Evolutionary conservation across 2,329 filamentous ascomycete species (phyloP).

Genomic region (Talaromyces sp.): DNA sequence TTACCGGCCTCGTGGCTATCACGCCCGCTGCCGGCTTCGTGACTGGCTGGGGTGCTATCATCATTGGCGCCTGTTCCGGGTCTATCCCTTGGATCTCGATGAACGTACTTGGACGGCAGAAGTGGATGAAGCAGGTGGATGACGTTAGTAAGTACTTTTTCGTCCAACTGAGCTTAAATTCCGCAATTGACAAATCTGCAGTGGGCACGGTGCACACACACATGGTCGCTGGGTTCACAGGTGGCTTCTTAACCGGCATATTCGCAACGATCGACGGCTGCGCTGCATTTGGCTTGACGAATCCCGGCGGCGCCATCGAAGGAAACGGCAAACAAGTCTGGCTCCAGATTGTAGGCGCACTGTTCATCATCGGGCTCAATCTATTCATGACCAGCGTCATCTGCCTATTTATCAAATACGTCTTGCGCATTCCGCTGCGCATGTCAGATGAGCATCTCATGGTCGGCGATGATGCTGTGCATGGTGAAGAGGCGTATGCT

Average conservation of each 20-base stretch:
- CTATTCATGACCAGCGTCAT: conserved; percentile 50
- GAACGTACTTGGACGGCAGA: conserved; percentile 47
- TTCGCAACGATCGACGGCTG: conserved; percentile 48
- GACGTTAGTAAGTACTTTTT: conserved; percentile 33
- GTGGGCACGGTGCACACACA: conserved; percentile 51
- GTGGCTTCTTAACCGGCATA: conserved; percentile 46
- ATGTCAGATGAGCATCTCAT: conserved; percentile 47
- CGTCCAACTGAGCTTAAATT: background rate
- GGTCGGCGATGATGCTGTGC: conserved; percentile 48
- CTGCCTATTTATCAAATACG: conserved; percentile 51
- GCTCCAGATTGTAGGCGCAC: conserved; percentile 48
- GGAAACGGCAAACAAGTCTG: conserved; percentile 51
- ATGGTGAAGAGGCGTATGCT: conserved; percentile 47
- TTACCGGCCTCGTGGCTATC: conserved; percentile 52
- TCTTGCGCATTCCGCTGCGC: conserved; percentile 46
- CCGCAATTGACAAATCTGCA: background rate
- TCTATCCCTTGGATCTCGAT: conserved; percentile 49
- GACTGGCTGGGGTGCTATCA: conserved; percentile 51
- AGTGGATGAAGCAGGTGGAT: conserved; percentile 56
- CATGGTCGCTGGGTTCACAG: conserved; percentile 46
- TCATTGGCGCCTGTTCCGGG: conserved; percentile 46
- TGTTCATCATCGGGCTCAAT: conserved; percentile 52
- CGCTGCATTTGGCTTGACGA: conserved; percentile 45
- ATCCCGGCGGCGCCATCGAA: conserved; percentile 48
- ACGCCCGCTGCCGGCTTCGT: conserved; percentile 51